Conservation (phyloP, 331 rosid species). For the Acacia concinna region DNA sequence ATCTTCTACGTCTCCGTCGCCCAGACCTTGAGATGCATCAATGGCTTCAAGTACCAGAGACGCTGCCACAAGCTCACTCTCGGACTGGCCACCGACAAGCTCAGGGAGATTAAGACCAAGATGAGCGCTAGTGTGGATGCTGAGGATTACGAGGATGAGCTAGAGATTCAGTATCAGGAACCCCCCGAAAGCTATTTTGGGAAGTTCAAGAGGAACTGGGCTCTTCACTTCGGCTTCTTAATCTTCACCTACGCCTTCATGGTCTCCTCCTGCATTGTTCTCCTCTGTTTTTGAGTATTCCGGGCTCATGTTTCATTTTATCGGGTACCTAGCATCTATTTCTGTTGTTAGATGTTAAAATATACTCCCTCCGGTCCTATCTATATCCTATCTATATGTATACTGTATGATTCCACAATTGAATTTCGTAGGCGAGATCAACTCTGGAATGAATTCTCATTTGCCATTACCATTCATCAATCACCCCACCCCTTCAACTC, state of each 20-base stretch:
- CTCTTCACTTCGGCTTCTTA: slow-evolving; percentile 63
- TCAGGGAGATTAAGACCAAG: slow-evolving; percentile 58
- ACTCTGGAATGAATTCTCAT: slow-evolving; percentile 3
- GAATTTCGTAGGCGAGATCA: not conserved
- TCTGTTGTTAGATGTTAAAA: not conserved
- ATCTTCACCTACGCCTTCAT: slow-evolving; percentile 50
- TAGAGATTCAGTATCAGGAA: slow-evolving; percentile 69
- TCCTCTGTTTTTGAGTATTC: slow-evolving; percentile 50
- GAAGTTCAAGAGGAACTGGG: slow-evolving; percentile 76
- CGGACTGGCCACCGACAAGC: slow-evolving; percentile 74
- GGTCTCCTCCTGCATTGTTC: slow-evolving; percentile 61
- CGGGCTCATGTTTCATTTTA: not conserved
- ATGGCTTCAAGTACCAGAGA: slow-evolving; percentile 91
- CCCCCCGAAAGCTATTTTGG: slow-evolving; percentile 64
- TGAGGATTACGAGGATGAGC: slow-evolving; percentile 39
- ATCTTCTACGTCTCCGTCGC: slow-evolving; percentile 90
- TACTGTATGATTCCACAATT: not conserved
- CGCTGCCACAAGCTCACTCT: slow-evolving; percentile 95
- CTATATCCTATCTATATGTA: too few species aligned
- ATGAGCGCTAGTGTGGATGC: slow-evolving; percentile 16
- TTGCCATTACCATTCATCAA: not conserved
- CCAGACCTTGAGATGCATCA: slow-evolving; percentile 80
- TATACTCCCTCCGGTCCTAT: too few species aligned
- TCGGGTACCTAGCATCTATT: not conserved
- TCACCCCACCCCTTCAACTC: too few species aligned